These are phyloP conservation scores for Omphalotus olearius DNA, from an alignment of 1,284 basidiomycete species.

Conservation along the genomic window DNA sequence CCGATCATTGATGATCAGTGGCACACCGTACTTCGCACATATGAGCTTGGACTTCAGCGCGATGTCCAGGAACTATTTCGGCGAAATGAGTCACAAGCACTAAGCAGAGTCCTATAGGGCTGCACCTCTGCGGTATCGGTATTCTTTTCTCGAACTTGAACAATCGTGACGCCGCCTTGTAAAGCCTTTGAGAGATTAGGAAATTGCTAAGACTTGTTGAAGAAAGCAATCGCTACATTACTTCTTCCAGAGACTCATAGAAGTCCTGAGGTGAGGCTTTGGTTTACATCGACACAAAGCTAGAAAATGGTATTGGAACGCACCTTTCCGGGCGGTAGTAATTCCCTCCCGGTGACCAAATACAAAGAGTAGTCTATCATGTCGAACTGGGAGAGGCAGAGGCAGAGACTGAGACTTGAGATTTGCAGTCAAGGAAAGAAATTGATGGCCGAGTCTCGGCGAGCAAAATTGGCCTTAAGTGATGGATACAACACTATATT, in stretches of 20 bases:
- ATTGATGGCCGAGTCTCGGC: too few relatives aligned
- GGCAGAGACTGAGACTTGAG: too few relatives aligned
- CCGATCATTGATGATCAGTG: constrained; percentile 90
- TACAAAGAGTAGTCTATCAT: constrained; percentile 76
- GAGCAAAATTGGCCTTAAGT: too few relatives aligned
- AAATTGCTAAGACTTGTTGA: background rate
- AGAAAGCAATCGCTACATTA: constrained; percentile 23
- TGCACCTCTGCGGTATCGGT: constrained; percentile 73
- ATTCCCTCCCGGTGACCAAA: constrained; percentile 80
- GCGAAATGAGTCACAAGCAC: background rate
- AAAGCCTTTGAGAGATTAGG: constrained; percentile 48
- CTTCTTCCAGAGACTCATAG: constrained; percentile 75
- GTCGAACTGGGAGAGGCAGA: too few relatives aligned
- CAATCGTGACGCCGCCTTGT: constrained; percentile 83
- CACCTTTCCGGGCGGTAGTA: constrained; percentile 80
- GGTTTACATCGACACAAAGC: background rate
- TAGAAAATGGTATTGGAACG: constrained; percentile 13
- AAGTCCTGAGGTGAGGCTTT: constrained; percentile 51
- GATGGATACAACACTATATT: too few relatives aligned
- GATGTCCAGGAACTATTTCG: constrained; percentile 70
- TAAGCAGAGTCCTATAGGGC: constrained; percentile 8
- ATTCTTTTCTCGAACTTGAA: constrained; percentile 87
- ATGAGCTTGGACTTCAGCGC: constrained; percentile 70
- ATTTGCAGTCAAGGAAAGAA: too few relatives aligned
- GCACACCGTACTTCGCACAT: constrained; percentile 79